These are phyloP conservation scores for Penicillium sp. DNA, from an alignment of 2,329 filamentous ascomycete genomes.

Conservation along the genomic window DNA sequence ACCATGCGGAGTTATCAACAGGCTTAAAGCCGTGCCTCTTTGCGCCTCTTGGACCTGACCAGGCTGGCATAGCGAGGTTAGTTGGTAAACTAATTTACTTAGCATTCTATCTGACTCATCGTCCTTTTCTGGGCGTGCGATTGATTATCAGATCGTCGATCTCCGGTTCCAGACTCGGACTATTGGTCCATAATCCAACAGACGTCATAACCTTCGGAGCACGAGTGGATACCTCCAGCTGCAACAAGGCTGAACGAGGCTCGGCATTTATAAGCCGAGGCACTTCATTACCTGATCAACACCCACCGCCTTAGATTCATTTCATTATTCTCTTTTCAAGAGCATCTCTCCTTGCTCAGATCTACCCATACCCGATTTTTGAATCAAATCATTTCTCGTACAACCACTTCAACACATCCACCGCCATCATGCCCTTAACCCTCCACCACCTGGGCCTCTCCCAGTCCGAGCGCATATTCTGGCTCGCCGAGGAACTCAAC, in stretches of 20 bases:
- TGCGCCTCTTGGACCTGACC: background rate
- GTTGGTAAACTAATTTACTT: too few relatives aligned
- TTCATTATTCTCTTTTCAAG: background rate
- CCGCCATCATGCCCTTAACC: slow-evolving; percentile 24
- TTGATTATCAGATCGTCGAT: slow-evolving; percentile 1
- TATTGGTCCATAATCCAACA: background rate
- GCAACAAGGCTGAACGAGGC: background rate
- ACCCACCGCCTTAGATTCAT: too few relatives aligned
- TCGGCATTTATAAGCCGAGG: background rate
- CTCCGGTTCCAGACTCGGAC: background rate
- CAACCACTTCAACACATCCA: background rate
- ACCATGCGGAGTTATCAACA: background rate
- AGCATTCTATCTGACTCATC: background rate
- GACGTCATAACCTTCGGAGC: background rate
- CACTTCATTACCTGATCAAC: background rate
- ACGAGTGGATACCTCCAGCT: background rate
- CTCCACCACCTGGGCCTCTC: slow-evolving; percentile 28
- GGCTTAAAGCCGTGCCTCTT: background rate
- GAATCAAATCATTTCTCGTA: background rate
- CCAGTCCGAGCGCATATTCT: slow-evolving; percentile 32
- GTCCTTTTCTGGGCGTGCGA: background rate
- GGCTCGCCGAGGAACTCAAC: slow-evolving; percentile 31
- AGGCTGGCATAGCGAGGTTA: background rate
- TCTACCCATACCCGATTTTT: background rate
- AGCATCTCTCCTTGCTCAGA: background rate